Evolutionary conservation across 2,329 filamentous ascomycete genomes (phyloP), one percentile per base, ranked within the genome.

Genomic region (Erysiphe pulchra): DNA sequence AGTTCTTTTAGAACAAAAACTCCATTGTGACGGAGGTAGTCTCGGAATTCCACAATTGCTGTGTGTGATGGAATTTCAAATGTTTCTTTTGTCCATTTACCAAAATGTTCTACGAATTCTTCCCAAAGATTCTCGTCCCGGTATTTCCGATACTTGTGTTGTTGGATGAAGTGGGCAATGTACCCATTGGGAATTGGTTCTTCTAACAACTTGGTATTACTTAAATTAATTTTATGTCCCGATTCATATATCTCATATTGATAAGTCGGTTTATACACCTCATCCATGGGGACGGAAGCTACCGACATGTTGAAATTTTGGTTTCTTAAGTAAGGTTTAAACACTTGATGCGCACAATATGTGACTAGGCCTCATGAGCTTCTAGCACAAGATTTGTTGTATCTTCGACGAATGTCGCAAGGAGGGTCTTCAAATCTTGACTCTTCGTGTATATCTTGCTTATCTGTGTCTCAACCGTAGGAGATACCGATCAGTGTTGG

Each of bases 131-230:
- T 43, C 33, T 32, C 41, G 17, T 39, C 10, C 18, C 11, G 14
- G n/a, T 31, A 39, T 12, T 17, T 17, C 18, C n/a, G 37, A 12
- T 16, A 20, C 9, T 18, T 18, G 5, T 18, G 11, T 39, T 18
- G 5, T 12, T 18, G 37, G n/a, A 17, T 39, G 17, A 39, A 39
- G 14, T 16, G 2, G 16, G 18, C 14, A n/a, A 3, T 43, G 24
- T 17, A 43, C 7, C 24, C 12, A 20, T 39, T 18, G 12, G 18
- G 37, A 34, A 57, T 51, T 46, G 53, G 44, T 34, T 34, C 14
- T 12, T 4, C 9, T 11, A 34, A 34, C 14, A 13, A 32, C 13
- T 10, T n/a, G 10, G 32, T 9, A 3, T 34, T 34, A 2, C 32
- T 10, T 11, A 34, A 11, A 34, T 34, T 2, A 34, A 34, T 34